Evolutionary conservation across 768 basidiomycete genomes (phyloP).

Genomic region (Pisolithus orientalis): DNA sequence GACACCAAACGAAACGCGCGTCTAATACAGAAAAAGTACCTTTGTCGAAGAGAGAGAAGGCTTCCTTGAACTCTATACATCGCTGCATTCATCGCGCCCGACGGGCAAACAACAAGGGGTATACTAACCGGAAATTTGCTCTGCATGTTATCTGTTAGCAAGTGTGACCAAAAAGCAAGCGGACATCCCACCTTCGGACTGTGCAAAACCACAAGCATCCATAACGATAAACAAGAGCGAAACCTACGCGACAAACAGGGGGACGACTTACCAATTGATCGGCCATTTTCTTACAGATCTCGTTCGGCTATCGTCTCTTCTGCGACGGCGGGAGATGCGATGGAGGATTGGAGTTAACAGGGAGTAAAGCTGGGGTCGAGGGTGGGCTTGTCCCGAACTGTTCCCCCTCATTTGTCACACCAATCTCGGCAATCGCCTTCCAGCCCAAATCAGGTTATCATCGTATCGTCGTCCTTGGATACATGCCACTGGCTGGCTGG

Average conservation of each 20-base stretch:
- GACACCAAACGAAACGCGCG: neutral
- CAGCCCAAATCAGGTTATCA: slow-evolving; percentile 17
- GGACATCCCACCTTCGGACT: slow-evolving; percentile 52
- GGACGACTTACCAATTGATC: slow-evolving; percentile 47
- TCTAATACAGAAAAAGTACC: slow-evolving; percentile 39
- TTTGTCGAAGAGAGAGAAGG: slow-evolving; percentile 96
- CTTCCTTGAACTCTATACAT: slow-evolving; percentile 89
- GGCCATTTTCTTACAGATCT: slow-evolving; percentile 35
- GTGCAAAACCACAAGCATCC: slow-evolving; percentile 1
- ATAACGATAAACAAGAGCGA: slow-evolving; percentile 10
- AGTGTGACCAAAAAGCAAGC: slow-evolving; percentile 3
- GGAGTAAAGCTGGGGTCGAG: slow-evolving; percentile 3
- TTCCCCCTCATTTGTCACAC: neutral
- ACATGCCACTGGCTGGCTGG: no score
- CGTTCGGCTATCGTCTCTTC: neutral
- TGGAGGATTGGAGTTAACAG: slow-evolving; percentile 6
- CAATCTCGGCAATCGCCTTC: slow-evolving; percentile 31
- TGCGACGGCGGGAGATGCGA: slow-evolving; percentile 1
- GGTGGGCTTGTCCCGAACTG: slow-evolving; percentile 1
- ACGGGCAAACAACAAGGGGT: slow-evolving; percentile 17
- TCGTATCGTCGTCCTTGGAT: neutral
- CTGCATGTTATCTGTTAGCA: slow-evolving; percentile 33
- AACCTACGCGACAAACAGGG: slow-evolving; percentile 6
- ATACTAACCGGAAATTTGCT: slow-evolving; percentile 78
- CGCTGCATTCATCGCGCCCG: slow-evolving; percentile 4